A percentile compares a stretch with the other conserved stretches of the same genome.
phyloP scores from a whole-genome alignment of 257 asterid genomes.

The Gynochthodes officinalis region DNA sequence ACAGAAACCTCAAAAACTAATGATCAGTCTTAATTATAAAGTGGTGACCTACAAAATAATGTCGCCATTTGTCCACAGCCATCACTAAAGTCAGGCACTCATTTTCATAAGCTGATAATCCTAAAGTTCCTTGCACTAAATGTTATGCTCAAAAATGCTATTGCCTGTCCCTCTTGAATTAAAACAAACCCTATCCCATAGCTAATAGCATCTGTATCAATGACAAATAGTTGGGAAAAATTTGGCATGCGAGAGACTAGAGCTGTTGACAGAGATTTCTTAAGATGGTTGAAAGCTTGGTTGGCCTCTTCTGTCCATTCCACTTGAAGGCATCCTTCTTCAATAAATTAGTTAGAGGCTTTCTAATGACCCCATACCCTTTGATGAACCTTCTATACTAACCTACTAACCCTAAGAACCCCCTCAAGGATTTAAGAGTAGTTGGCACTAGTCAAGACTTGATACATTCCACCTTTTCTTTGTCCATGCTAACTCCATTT shows the following conservation, averaged over 20 bases:
- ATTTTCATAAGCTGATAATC: not conserved
- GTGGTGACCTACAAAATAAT: not conserved
- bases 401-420: not conserved
- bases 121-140: not conserved
- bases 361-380: not conserved
- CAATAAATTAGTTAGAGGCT: not conserved
- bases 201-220: not conserved
- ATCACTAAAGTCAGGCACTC: not conserved
- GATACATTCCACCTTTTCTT: not conserved
- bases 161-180: not conserved
- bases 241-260: not conserved
- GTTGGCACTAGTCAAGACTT: not conserved
- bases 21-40: constrained; percentile 4
- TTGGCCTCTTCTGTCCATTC: not conserved
- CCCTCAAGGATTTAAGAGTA: not conserved
- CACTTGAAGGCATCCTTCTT: not conserved
- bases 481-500: not conserved
- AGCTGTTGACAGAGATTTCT: not conserved
- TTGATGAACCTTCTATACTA: not conserved
- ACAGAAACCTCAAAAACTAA: not conserved
- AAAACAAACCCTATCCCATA: not conserved
- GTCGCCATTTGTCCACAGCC: not conserved
- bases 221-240: not conserved
- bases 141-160: not conserved
- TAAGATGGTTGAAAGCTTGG: not conserved